phyloP scores from a whole-genome alignment of 2,329 filamentous ascomycete species.

The Fusarium acutatum region DNA sequence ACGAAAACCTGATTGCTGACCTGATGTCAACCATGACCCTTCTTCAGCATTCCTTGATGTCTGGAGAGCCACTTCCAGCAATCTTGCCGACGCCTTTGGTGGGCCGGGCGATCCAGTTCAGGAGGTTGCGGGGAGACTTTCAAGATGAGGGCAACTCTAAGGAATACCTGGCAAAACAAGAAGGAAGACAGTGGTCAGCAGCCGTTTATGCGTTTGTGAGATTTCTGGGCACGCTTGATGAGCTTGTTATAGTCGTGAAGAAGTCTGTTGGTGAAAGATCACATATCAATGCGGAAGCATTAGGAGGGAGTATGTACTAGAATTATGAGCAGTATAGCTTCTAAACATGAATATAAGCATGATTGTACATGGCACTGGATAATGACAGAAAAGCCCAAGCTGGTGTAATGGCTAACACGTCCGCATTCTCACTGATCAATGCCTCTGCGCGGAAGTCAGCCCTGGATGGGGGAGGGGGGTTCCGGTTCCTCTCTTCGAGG shows the following conservation, averaged over 20 bases:
- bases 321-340: accelerated
- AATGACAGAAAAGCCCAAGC: background rate
- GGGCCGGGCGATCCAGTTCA: conserved; percentile 6
- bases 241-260: conserved; percentile 10
- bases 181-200: conserved; percentile 13
- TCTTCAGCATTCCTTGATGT: conserved; percentile 10
- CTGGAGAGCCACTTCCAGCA: conserved; percentile 5
- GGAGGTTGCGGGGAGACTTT: conserved; percentile 7
- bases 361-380: background rate
- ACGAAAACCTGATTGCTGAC: conserved; percentile 5
- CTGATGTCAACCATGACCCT: conserved; percentile 16
- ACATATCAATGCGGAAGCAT: conserved; percentile 5
- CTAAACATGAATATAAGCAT: too few species aligned
- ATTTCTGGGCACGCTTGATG: conserved; percentile 7
- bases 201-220: conserved; percentile 17
- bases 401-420: background rate
- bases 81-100: conserved; percentile 11
- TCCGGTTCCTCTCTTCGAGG: too few species aligned
- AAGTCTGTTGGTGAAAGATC: conserved; percentile 16
- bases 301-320: conserved; percentile 1
- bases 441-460: background rate
- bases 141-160: conserved; percentile 6
- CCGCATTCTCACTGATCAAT: background rate
- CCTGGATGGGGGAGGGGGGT: background rate
- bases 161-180: background rate